phyloP scores from a whole-genome alignment of 176 grass and related monocot genomes.

The barley (Hordeum vulgare) region DNA sequence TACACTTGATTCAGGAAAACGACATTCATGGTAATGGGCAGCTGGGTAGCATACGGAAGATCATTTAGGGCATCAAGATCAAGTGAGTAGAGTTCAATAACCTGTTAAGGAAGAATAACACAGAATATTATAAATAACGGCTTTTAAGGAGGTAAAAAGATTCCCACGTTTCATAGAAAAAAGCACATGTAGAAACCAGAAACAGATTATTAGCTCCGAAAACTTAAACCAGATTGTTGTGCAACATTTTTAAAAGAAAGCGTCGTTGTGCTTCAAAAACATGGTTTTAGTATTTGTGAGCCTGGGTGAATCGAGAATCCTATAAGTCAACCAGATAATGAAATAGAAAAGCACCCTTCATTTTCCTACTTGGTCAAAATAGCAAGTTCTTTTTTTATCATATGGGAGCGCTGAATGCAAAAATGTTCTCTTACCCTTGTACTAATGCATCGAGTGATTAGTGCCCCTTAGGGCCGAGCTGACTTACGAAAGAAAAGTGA shows the following conservation, averaged over 20 bases:
- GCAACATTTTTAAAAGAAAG: too few relatives aligned
- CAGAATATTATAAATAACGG: too few relatives aligned
- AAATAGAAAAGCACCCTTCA: not conserved
- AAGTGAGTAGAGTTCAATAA: constrained; percentile 93
- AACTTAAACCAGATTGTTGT: too few relatives aligned
- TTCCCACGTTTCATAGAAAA: too few relatives aligned
- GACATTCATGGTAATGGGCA: not conserved
- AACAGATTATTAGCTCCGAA: too few relatives aligned
- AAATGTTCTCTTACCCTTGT: not conserved
- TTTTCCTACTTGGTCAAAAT: not conserved
- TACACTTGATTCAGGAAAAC: not conserved
- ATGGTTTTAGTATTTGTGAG: too few relatives aligned
- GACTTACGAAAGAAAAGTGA: not conserved
- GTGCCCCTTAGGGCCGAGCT: not conserved
- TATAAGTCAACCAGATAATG: not conserved
- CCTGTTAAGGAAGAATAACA: constrained; percentile 41
- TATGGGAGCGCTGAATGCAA: not conserved
- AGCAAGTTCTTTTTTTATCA: not conserved
- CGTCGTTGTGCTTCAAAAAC: too few relatives aligned
- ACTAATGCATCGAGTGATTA: not conserved
- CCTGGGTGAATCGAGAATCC: too few relatives aligned
- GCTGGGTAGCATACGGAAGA: constrained; percentile 49
- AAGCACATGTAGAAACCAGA: too few relatives aligned
- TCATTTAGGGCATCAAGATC: constrained; percentile 82
- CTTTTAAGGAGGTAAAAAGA: too few relatives aligned